Percentiles rank a stretch among this genome's conserved stretches.
Evolutionary conservation across 2,329 filamentous ascomycete genomes (phyloP).

Genomic region (Colletotrichum liriopes): DNA sequence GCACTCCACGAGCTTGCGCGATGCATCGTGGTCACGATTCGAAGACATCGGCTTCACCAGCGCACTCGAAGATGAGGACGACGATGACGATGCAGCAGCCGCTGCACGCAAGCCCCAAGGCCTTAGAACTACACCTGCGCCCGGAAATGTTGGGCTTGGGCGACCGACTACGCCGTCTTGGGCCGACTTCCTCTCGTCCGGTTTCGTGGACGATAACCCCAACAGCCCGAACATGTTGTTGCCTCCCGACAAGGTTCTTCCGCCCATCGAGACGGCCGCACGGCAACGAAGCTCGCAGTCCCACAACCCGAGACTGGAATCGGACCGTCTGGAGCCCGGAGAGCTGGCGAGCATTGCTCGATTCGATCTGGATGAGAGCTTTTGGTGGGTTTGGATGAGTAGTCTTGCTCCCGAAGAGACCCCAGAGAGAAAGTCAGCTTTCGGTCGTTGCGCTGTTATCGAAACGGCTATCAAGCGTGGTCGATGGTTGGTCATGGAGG

Average conservation of each 20-base stretch:
- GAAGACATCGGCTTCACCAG: conserved; percentile 94
- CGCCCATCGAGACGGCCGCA: conserved; percentile 81
- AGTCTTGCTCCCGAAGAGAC: conserved; percentile 95
- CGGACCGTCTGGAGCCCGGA: conserved; percentile 85
- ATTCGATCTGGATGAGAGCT: conserved; percentile 92
- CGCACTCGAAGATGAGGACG: conserved; percentile 79
- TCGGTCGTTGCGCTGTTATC: conserved; percentile 92
- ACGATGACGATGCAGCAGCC: conserved; percentile 71
- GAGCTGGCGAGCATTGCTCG: conserved; percentile 93
- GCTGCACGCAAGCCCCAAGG: conserved; percentile 61
- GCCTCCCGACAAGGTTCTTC: conserved; percentile 92
- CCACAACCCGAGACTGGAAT: conserved; percentile 80
- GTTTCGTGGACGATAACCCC: conserved; percentile 86
- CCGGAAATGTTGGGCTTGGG: conserved; percentile 76
- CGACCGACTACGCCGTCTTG: conserved; percentile 96
- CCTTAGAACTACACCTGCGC: conserved; percentile 77
- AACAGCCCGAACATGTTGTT: conserved; percentile 79
- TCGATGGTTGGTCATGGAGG: conserved; percentile 95
- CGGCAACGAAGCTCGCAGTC: conserved; percentile 91
- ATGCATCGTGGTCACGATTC: conserved; percentile 97
- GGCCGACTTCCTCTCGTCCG: conserved; percentile 97
- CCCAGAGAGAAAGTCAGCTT: conserved; percentile 87
- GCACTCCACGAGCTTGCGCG: conserved; percentile 80
- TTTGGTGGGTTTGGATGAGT: conserved; percentile 99
- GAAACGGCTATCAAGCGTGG: conserved; percentile 88